These are phyloP conservation scores for Hyaloperonospora brassicae DNA, from an alignment of 352 stramenopile species.

Conservation along the genomic window DNA sequence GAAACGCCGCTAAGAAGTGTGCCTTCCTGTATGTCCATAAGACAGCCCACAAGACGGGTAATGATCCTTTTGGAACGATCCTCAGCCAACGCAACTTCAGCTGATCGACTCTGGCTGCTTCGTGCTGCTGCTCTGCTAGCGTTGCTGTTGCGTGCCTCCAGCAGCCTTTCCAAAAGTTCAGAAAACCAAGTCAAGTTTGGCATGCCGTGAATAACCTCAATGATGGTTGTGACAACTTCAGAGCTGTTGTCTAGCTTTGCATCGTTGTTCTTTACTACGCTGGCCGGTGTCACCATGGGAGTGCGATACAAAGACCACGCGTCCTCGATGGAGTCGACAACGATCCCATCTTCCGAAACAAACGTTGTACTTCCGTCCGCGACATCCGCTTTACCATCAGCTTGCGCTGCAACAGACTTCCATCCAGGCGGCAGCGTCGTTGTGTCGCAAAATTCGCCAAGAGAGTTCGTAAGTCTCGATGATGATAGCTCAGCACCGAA, in stretches of 20 bases:
- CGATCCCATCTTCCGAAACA: constrained; percentile 48
- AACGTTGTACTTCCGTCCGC: constrained; percentile 26
- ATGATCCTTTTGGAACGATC: constrained; percentile 59
- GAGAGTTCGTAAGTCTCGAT: constrained; percentile 27
- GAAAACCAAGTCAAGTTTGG: constrained; percentile 69
- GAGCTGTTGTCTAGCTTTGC: constrained; percentile 56
- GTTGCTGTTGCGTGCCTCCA: constrained; percentile 27
- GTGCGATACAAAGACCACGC: constrained; percentile 54
- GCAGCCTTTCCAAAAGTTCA: constrained; percentile 50
- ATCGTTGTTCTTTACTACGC: constrained; percentile 52
- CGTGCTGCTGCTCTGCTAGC: constrained; percentile 12
- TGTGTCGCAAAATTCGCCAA: constrained; percentile 36
- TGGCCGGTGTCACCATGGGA: constrained; percentile 47
- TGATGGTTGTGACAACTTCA: constrained; percentile 54
- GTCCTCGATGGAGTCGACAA: constrained; percentile 42
- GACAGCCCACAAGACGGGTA: constrained; percentile 45
- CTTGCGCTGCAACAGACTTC: constrained; percentile 18
- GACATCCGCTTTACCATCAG: constrained; percentile 3
- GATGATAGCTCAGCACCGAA: constrained; percentile 59
- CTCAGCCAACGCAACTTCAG: constrained; percentile 43
- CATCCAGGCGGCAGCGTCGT: constrained; percentile 46
- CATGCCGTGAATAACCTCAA: constrained; percentile 73
- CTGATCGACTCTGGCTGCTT: constrained; percentile 33
- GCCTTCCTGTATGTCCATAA: constrained; percentile 72
- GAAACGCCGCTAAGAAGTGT: constrained; percentile 45